Percentiles rank a stretch among this genome's conserved stretches.
These are phyloP conservation scores for Boletus insuetus DNA, from an alignment of 768 basidiomycete species.

Conservation along the genomic window DNA sequence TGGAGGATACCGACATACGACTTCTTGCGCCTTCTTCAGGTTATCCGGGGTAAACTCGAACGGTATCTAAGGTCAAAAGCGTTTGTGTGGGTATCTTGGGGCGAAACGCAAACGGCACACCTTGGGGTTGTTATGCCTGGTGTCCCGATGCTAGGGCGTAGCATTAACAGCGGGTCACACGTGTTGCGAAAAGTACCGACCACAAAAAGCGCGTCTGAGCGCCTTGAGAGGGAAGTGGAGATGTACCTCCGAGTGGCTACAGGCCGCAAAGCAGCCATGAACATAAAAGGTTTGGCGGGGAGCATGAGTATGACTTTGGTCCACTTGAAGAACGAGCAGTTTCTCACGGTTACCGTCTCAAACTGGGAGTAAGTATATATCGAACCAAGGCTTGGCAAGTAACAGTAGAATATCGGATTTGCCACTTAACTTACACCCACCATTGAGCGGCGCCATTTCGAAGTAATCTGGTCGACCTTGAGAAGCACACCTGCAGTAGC, in stretches of 20 bases:
- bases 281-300: slow-evolving; percentile 11
- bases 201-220: slow-evolving; percentile 85
- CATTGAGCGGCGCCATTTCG: slow-evolving; percentile 68
- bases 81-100: background rate
- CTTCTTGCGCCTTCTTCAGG: slow-evolving; percentile 79
- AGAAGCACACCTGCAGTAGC: slow-evolving; percentile 79
- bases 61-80: slow-evolving; percentile 57
- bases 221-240: slow-evolving; percentile 42
- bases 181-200: slow-evolving; percentile 45
- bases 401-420: background rate
- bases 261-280: slow-evolving; percentile 16
- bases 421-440: slow-evolving; percentile 36
- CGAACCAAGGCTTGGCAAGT: too few relatives aligned
- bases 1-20: slow-evolving; percentile 91
- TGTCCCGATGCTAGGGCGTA: slow-evolving; percentile 81
- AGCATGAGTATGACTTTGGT: slow-evolving; percentile 20
- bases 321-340: background rate
- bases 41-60: slow-evolving; percentile 86
- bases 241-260: slow-evolving; percentile 25
- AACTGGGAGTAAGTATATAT: too few relatives aligned
- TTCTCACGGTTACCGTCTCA: background rate
- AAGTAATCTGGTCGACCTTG: slow-evolving; percentile 70
- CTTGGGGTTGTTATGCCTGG: slow-evolving; percentile 90
- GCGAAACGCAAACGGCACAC: slow-evolving; percentile 36
- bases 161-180: slow-evolving; percentile 13